Evolutionary conservation across 1,284 basidiomycete species (phyloP), one percentile per base, ranked within the genome.

Genomic region (Microbotryomycetes sp.): DNA sequence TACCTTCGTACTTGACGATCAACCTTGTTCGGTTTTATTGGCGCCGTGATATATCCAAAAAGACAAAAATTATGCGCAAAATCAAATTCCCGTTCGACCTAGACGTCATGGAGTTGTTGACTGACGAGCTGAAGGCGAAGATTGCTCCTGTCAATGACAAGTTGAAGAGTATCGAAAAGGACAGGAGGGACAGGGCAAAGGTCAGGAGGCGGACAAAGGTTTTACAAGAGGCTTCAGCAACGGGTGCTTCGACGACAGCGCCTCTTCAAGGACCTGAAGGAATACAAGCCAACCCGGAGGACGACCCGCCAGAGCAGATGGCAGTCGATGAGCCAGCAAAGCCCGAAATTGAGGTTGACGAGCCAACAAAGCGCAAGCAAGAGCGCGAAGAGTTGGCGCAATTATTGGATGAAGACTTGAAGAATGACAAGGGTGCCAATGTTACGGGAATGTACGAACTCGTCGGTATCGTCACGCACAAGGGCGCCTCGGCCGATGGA

Each of bases 21-120:
- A 91, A 93, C 70, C 89, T 97, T 85, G 91, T 94, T 6, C 86
- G 96, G 52, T 98, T 98, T 76, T 89, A 87, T 67, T 98, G 94
- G 94, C 81, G 91, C 64, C 80, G 84, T 49, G 94, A 97, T 69
- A 93, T 97, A 61, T 79, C 80, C 67, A 92, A 71, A 53, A 78
- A 77, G 69, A 76, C 76, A 47, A 78, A 78, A 70, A 77, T 78
- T 68, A 76, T 77, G 89, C 85, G 92, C 61, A 90, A 88, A 79
- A 93, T 97, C 67, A 96, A 93, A 76, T 97, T 96, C 76, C 87
- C 87, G 1, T 81, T 83, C 49, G 78, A 94, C 70, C 85, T 93
- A 50, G 93, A 98, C 71, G 88, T 86, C 0, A 76, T 88, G 27
- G 91, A 94, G 51, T 80, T 97, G 46, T 82, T 82, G 48, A 88